Base-by-base conservation (phyloP, 768 basidiomycete species). In the Lanmaoa pseudosensibilis region DNA sequence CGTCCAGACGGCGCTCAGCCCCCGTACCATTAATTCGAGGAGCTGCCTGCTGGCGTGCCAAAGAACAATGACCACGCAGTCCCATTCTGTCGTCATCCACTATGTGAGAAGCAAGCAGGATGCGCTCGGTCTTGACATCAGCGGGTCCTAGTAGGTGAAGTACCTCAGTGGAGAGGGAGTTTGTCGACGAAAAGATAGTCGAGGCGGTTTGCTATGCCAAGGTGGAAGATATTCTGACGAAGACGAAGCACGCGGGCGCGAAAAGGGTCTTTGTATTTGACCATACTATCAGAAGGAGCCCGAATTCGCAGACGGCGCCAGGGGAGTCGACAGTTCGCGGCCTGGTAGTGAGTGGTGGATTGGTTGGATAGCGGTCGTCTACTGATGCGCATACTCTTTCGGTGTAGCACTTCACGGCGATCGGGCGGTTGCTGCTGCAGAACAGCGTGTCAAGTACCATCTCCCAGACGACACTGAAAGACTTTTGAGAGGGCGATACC, bases 241-340 rank as follows among this genome's bases (percentile, higher is more conserved):
- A n/a, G 58, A 78, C 74, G 69, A 64, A 68, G 50, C 58, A 72
- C 18, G 63, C 69, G 0, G 75, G 74, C 8, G 76, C 71, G 4
- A 74, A 69, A 62, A 63, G 63, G 44, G 69, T 77, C 41, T 61
- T 76, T 55, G 67, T 78, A 46, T 80, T 79, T 46, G 77, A 79
- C 57, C 77, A 78, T 48, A 78, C 74, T 27, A 70, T 73, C 58
- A 67, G 74, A 68, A 65, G 46, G 34, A 25, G 25, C 13, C 6
- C 43, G 32, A 7, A 33, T 34, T 4, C 13, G 8, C 23, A 27
- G n/a, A 36, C 43, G 21, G 32, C 3, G 9, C 15, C 50, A 0
- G 5, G 23, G 19, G 34, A 41, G 7, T 5, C 39, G 40, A 23
- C 52, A 13, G 46, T 36, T 45, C 69, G 68, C 25, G 66, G 66